A percentile compares a stretch with the other conserved stretches of the same genome.
Evolutionary conservation across 371 early-diverging fungal species (phyloP).

Genomic region (Mucor plumbeus): DNA sequence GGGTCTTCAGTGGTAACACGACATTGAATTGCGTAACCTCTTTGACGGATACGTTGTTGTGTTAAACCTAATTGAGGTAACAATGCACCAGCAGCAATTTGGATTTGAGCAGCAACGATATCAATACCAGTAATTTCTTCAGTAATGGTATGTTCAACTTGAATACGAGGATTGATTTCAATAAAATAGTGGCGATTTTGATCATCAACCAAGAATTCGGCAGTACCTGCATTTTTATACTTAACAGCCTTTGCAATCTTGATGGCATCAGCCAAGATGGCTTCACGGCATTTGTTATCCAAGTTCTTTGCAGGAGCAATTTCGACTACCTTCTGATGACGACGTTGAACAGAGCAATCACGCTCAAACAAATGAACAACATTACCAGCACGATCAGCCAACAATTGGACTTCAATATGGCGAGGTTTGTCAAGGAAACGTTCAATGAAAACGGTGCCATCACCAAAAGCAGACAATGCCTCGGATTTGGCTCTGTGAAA

Average conservation of each 20-base stretch:
- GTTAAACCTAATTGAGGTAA: slow-evolving; percentile 80
- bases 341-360: slow-evolving; percentile 98
- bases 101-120: slow-evolving; percentile 90
- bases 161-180: slow-evolving; percentile 95
- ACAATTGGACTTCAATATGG: slow-evolving; percentile 97
- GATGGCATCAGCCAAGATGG: slow-evolving; percentile 88
- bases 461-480: slow-evolving; percentile 93
- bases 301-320: slow-evolving; percentile 86
- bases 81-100: slow-evolving; percentile 88
- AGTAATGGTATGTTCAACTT: slow-evolving; percentile 92
- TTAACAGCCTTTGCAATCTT: slow-evolving; percentile 87
- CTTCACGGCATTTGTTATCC: slow-evolving; percentile 70
- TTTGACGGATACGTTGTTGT: slow-evolving; percentile 80
- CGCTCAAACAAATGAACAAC: slow-evolving; percentile 91
- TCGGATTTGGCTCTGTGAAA: slow-evolving; percentile 88
- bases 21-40: slow-evolving; percentile 93
- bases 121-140: slow-evolving; percentile 97
- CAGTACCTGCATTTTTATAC: slow-evolving; percentile 97
- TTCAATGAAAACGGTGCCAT: slow-evolving; percentile 94
- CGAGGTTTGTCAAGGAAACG: slow-evolving; percentile 90
- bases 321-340: slow-evolving; percentile 98
- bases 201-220: slow-evolving; percentile 94
- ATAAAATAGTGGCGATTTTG: slow-evolving; percentile 93
- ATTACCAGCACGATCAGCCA: slow-evolving; percentile 90
- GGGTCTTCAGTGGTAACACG: slow-evolving; percentile 96